A percentile compares a stretch with the other conserved stretches of the same genome.
These are phyloP conservation scores for Amanita subjunquillea DNA, from an alignment of 768 basidiomycete species.

Conservation along the genomic window DNA sequence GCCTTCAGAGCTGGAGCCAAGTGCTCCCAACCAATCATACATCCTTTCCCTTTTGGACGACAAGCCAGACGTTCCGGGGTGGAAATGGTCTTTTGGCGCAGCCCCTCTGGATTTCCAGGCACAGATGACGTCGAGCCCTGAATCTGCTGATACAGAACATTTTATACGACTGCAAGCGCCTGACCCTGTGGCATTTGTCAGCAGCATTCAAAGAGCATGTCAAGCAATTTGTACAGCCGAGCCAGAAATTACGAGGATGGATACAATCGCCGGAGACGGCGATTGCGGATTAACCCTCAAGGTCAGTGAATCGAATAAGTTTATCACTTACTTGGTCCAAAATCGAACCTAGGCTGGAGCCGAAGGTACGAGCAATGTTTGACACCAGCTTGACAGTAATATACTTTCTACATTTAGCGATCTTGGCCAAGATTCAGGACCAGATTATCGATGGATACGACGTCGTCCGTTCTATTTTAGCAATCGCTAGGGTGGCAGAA, in stretches of 20 bases:
- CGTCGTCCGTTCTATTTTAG: conserved; percentile 52
- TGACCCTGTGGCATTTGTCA: conserved; percentile 41
- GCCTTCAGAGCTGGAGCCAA: conserved; percentile 33
- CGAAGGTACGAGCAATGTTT: conserved; percentile 30
- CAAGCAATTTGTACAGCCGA: conserved; percentile 66
- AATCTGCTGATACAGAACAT: background rate
- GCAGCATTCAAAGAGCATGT: conserved; percentile 48
- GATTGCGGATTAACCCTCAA: conserved; percentile 47
- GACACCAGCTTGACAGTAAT: background rate
- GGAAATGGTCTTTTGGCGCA: conserved; percentile 63
- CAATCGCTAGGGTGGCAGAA: conserved; percentile 67
- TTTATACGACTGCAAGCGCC: conserved; percentile 15
- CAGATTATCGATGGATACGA: conserved; percentile 53
- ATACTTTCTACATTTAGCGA: conserved; percentile 25
- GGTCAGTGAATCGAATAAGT: conserved; percentile 14
- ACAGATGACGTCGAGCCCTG: conserved; percentile 4
- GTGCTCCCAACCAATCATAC: conserved; percentile 25
- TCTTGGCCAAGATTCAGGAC: conserved; percentile 45
- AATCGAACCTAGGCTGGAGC: conserved; percentile 45
- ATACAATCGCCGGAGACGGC: conserved; percentile 88
- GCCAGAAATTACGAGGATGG: conserved; percentile 85
- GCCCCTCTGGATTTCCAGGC: conserved; percentile 20
- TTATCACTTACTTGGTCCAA: background rate
- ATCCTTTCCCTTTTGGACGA: conserved; percentile 67
- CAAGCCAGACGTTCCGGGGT: conserved; percentile 61